Evolutionary conservation across 805 yeast genomes (phyloP).

Genomic region (Candida hungchunana): DNA sequence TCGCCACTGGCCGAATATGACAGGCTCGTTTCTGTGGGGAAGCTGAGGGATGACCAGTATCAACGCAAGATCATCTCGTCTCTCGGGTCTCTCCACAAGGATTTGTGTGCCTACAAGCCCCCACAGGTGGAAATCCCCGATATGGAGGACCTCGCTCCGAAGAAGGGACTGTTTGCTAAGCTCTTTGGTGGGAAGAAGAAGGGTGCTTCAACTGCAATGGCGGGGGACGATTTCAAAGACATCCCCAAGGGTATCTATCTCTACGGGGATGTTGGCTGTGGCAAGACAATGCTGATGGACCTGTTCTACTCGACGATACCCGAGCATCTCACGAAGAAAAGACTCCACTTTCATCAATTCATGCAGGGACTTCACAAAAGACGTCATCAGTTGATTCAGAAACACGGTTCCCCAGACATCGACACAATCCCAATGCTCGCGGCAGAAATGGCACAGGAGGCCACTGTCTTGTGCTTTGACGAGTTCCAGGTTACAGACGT

Average conservation of each 20-base stretch:
- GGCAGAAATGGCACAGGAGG: conserved; percentile 68
- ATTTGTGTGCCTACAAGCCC: conserved; percentile 54
- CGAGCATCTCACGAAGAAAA: conserved; percentile 61
- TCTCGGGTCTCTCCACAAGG: conserved; percentile 54
- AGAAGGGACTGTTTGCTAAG: conserved; percentile 35
- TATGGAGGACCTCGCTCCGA: conserved; percentile 47
- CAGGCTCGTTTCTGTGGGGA: conserved; percentile 41
- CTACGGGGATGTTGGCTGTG: conserved; percentile 98
- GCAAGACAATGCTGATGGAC: conserved; percentile 98
- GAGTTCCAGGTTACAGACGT: conserved; percentile 98
- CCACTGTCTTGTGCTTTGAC: conserved; percentile 87
- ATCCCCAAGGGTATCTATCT: conserved; percentile 84
- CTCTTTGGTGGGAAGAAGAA: conserved; percentile 16
- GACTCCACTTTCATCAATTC: conserved; percentile 94
- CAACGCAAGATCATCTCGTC: conserved; percentile 70
- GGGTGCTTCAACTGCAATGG: conserved; percentile 1
- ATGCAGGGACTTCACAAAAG: conserved; percentile 93
- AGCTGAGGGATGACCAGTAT: conserved; percentile 66
- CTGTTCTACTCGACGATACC: conserved; percentile 86
- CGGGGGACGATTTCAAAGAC: conserved; percentile 30
- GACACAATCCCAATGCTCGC: conserved; percentile 86
- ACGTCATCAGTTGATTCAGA: conserved; percentile 65
- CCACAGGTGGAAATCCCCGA: conserved; percentile 53
- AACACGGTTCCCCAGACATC: conserved; percentile 60
- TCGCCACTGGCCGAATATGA: conserved; percentile 53